Base-by-base conservation (phyloP, 2,329 filamentous ascomycete species). In the Teratosphaeriaceae sp. region DNA sequence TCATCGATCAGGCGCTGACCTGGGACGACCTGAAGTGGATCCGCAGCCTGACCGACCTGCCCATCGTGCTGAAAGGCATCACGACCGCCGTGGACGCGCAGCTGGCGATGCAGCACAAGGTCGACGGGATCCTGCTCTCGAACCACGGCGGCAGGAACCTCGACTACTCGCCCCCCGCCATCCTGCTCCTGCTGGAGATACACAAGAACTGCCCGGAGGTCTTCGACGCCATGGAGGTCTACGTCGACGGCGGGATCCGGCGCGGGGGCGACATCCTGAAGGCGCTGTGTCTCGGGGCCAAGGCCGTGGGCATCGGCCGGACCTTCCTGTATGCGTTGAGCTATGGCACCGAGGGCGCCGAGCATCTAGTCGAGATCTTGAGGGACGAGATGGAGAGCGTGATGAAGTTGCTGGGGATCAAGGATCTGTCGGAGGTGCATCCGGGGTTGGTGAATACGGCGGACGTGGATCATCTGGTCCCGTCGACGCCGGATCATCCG, bases 381-480 rank as follows among this genome's bases (percentile, higher is more conserved):
- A 51, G 47, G 42, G 43, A 49, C 11, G 80, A 84, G 57, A 57
- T 84, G 5, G 72, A 79, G 51, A 80, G 74, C 2, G 77, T 76
- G 2, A 84, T 84, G 80, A 72, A 74, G 40, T 69, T 82, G 64
- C 71, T 79, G 40, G 80, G 80, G 2, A 68, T 82, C 26, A 81
- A 74, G 1, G 70, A 74, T 45, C 61, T 83, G 4, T 69, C 72
- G 40, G 72, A 82, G 57, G 67, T 78, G 8, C 75, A 79, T 51
- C 75, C 79, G 0, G 76, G 78, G 0, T 65, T 80, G 55, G 58
- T 82, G 19, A 79, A 80, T 44, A 65, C 61, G 5, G 40, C 51
- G 22, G 71, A 72, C 50, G 57, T 76, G n/a, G 72, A 76, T 52
- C 64, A 70, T 49, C 54, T 75, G 26, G 69, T 76, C 34, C 65